Conservation (phyloP, 306 rosid species). For the Prunus davidiana region DNA sequence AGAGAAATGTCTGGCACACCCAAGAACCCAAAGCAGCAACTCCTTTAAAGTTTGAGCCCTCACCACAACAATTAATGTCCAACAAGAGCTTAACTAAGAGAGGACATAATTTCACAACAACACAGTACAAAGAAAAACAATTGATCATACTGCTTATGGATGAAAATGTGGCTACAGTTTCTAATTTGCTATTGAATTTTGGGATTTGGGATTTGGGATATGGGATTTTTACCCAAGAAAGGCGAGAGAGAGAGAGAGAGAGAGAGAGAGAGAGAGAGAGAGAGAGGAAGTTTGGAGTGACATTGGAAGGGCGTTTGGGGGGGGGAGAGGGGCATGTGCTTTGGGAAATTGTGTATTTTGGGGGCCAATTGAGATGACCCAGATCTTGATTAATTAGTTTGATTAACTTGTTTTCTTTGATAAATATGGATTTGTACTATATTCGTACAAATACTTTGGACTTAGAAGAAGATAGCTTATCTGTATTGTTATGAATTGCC, state of each 20-base stretch:
- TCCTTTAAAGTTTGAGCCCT: not conserved
- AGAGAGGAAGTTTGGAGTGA: not conserved
- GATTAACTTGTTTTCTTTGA: not conserved
- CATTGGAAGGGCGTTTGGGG: not conserved
- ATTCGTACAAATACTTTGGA: slow-evolving; percentile 2
- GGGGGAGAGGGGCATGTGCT: not conserved
- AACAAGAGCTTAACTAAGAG: not conserved
- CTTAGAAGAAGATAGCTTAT: not conserved
- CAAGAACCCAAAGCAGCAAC: slow-evolving; percentile 8
- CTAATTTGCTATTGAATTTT: slow-evolving; percentile 8
- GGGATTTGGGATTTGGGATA: slow-evolving; percentile 1
- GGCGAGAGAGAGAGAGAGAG: not conserved
- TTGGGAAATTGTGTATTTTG: not conserved
- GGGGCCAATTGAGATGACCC: not conserved
- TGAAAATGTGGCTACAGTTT: not conserved
- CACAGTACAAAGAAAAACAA: not conserved
- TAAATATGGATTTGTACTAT: not conserved
- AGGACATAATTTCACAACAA: not conserved
- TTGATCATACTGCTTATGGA: not conserved
- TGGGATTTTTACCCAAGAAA: not conserved
- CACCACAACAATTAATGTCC: not conserved
- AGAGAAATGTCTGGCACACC: slow-evolving; percentile 22
- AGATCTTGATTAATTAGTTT: not conserved
- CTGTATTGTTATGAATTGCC: not conserved
- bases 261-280: not conserved